phyloP scores from a whole-genome alignment of 768 basidiomycete genomes.

The Vararia minispora region DNA sequence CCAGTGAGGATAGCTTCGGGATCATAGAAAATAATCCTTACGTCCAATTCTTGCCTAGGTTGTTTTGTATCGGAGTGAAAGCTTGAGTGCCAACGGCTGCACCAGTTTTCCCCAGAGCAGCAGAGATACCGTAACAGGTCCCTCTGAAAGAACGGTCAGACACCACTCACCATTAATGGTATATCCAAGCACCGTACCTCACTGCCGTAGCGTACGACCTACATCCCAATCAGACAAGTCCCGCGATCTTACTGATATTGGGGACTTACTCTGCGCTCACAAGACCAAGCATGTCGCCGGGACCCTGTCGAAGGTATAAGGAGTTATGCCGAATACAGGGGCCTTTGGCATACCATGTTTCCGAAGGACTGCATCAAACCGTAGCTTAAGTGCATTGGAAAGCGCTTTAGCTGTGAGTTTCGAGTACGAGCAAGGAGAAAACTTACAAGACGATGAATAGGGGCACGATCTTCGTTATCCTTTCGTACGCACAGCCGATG shows the following conservation, averaged over 20 bases:
- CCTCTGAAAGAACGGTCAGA: conserved; percentile 27
- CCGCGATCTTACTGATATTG: no score
- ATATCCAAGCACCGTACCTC: conserved; percentile 26
- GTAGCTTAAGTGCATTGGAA: conserved; percentile 29
- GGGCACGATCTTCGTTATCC: conserved; percentile 48
- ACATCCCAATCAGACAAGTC: no score
- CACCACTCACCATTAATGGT: background rate
- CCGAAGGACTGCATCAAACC: conserved; percentile 64
- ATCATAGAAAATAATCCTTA: conserved; percentile 1
- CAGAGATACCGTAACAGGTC: conserved; percentile 59
- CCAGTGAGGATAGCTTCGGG: no score
- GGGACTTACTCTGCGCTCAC: conserved; percentile 50
- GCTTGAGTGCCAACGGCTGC: conserved; percentile 64
- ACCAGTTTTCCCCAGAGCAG: conserved; percentile 59
- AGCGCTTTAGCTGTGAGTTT: background rate
- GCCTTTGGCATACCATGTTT: conserved; percentile 35
- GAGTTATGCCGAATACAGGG: background rate
- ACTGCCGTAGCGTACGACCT: conserved; percentile 58
- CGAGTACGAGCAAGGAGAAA: background rate
- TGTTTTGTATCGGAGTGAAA: conserved; percentile 55
- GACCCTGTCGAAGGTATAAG: conserved; percentile 33
- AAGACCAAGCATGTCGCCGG: conserved; percentile 61
- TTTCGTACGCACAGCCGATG: conserved; percentile 50
- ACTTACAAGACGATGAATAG: conserved; percentile 60
- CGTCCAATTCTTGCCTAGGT: conserved; percentile 52